Conservation (phyloP, 148 eudicot genomes). For the Agrostemma githago region DNA sequence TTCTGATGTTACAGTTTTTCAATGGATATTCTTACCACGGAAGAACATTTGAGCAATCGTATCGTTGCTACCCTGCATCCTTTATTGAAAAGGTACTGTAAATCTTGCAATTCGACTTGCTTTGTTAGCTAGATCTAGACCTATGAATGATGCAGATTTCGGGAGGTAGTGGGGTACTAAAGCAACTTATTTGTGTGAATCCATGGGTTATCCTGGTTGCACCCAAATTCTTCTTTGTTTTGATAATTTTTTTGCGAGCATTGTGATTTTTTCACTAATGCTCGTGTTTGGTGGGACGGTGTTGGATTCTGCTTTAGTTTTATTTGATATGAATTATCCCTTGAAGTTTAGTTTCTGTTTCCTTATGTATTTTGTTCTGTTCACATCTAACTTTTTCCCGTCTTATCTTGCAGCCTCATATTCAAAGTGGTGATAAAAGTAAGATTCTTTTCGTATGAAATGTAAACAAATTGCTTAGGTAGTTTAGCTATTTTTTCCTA, state of each 20-base stretch:
- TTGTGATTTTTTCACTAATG: not conserved
- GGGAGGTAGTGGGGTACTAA: not conserved
- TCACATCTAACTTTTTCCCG: not conserved
- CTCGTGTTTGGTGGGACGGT: not conserved
- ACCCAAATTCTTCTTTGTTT: not conserved
- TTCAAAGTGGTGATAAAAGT: slow-evolving; percentile 94
- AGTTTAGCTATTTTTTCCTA: not conserved
- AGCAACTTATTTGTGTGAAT: not conserved
- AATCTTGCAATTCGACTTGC: slow-evolving; percentile 3
- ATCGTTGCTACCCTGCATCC: slow-evolving; percentile 82
- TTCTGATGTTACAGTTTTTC: slow-evolving; percentile 45
- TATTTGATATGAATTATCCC: not conserved
- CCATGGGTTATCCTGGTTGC: not conserved
- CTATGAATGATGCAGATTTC: not conserved
- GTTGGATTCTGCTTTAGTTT: not conserved
- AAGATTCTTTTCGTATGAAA: slow-evolving; percentile 24
- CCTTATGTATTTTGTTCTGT: not conserved
- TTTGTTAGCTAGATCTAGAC: not conserved
- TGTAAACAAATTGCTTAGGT: not conserved
- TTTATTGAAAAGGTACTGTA: slow-evolving; percentile 69
- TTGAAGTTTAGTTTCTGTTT: not conserved
- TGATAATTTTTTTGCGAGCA: not conserved
- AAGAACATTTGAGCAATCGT: slow-evolving; percentile 77
- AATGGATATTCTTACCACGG: slow-evolving; percentile 74
- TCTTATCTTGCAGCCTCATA: slow-evolving; percentile 64